Evolutionary conservation across 1,284 basidiomycete genomes (phyloP).

Genomic region (Ceratobasidium sp.): DNA sequence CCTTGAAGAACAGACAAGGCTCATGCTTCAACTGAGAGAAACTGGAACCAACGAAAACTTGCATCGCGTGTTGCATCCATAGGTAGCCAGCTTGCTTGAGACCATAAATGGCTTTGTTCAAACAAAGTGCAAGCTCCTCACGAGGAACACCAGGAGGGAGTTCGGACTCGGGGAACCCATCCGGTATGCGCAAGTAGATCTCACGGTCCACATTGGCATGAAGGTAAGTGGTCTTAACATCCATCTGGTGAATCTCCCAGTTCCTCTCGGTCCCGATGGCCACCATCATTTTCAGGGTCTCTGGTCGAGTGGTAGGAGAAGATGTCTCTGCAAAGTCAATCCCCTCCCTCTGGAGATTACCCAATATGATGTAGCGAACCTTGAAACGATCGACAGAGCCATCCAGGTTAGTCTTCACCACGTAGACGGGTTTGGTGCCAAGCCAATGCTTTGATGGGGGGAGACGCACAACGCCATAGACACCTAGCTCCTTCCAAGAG

Average conservation of each 20-base stretch:
- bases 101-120: background rate
- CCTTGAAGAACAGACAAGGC: background rate
- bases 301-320: background rate
- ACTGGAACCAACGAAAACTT: background rate
- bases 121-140: background rate
- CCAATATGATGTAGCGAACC: background rate
- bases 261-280: background rate
- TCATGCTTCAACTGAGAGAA: background rate
- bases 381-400: background rate
- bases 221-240: background rate
- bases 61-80: background rate
- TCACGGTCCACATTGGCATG: background rate
- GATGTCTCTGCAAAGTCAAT: background rate
- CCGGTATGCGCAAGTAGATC: background rate
- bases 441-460: background rate
- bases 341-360: background rate
- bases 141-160: background rate
- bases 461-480: background rate
- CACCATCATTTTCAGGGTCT: background rate
- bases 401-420: background rate
- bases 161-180: background rate
- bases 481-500: background rate
- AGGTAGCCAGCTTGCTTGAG: background rate
- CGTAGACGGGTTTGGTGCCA: background rate
- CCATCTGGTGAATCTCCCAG: background rate